These are phyloP conservation scores for Aspergillus viridinutans DNA, from an alignment of 2,329 filamentous ascomycete species.

Conservation along the genomic window DNA sequence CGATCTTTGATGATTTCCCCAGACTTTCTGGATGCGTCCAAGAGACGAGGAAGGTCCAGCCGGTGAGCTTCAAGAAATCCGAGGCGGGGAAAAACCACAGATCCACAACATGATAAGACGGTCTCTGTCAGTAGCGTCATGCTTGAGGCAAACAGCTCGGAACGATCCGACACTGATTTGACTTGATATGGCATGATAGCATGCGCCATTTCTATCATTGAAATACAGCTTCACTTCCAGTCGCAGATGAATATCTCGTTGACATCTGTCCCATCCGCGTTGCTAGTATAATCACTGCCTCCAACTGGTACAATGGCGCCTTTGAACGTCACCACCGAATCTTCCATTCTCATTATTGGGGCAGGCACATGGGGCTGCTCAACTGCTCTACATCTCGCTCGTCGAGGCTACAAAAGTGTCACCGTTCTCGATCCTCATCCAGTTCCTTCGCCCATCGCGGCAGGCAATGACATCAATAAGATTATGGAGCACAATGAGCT, in stretches of 20 bases:
- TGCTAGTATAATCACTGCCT: neutral
- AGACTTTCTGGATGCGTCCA: neutral
- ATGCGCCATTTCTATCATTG: neutral
- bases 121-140: neutral
- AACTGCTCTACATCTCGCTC: slow-evolving; percentile 50
- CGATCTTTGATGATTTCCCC: neutral
- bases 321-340: slow-evolving; percentile 5
- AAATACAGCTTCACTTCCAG: neutral
- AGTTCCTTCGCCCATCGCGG: slow-evolving; percentile 46
- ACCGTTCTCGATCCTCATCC: slow-evolving; percentile 47
- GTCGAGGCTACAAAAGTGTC: slow-evolving; percentile 47
- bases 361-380: slow-evolving; percentile 51
- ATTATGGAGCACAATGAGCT: slow-evolving; percentile 39
- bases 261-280: neutral
- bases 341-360: slow-evolving; percentile 42
- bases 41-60: slow-evolving; percentile 11
- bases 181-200: neutral
- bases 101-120: neutral
- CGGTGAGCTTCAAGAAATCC: neutral
- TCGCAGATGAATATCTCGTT: neutral
- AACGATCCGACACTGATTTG: neutral
- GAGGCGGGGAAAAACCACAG: neutral
- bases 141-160: neutral
- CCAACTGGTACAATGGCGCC: neutral
- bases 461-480: slow-evolving; percentile 51